Percentiles rank a stretch among this genome's conserved stretches.
These are phyloP conservation scores for Ceratocystis destructans DNA, from an alignment of 2,329 filamentous ascomycete genomes.

Conservation along the genomic window DNA sequence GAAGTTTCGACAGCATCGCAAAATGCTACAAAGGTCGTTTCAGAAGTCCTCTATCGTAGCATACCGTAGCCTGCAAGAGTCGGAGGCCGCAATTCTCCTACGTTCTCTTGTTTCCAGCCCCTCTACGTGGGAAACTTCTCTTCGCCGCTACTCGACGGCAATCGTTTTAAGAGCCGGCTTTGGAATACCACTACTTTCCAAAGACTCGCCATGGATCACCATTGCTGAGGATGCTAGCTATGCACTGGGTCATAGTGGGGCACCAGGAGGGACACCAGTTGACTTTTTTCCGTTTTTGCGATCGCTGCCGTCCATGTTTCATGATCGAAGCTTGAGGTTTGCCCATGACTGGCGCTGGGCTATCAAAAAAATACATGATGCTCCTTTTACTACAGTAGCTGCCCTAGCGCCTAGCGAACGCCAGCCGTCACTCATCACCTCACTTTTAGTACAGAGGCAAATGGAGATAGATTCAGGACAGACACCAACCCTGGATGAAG, in stretches of 20 bases:
- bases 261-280: conserved; percentile 26
- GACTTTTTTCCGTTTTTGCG: conserved; percentile 31
- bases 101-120: conserved; percentile 27
- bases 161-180: conserved; percentile 33
- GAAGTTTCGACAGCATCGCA: conserved; percentile 31
- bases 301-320: conserved; percentile 28
- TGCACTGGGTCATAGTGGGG: conserved; percentile 24
- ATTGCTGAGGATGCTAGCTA: conserved; percentile 27
- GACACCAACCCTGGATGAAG: conserved; percentile 29
- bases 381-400: conserved; percentile 30
- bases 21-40: conserved; percentile 33
- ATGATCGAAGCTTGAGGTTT: conserved; percentile 25
- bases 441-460: conserved; percentile 31
- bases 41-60: conserved; percentile 29
- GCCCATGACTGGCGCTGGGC: conserved; percentile 25
- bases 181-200: conserved; percentile 25
- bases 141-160: conserved; percentile 31
- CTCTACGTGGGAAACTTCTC: conserved; percentile 25
- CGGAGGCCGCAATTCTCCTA: conserved; percentile 31
- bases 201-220: conserved; percentile 29
- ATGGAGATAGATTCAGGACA: conserved; percentile 25
- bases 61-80: conserved; percentile 30
- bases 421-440: conserved; percentile 28
- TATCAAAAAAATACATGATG: conserved; percentile 32
- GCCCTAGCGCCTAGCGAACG: conserved; percentile 23